Conservation (phyloP, 2,329 filamentous ascomycete species). For the Paraconiothyrium sp. region DNA sequence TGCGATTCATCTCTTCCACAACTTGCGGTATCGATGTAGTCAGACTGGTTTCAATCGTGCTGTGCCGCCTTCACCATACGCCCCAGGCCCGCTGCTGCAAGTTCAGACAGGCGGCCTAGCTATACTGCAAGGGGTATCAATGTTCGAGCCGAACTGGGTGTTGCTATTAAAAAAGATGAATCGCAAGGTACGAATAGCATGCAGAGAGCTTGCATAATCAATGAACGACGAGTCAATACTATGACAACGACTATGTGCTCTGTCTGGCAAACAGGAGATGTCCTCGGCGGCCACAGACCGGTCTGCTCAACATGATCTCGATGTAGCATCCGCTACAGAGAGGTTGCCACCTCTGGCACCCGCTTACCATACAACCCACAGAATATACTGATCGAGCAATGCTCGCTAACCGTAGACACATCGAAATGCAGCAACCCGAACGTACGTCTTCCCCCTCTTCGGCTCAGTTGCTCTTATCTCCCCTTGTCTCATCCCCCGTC, state of each 20-base stretch:
- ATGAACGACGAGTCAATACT: not conserved
- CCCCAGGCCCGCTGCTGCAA: too few species aligned
- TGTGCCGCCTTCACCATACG: too few species aligned
- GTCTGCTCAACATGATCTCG: not conserved
- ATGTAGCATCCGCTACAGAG: not conserved
- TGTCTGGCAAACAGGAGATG: too few species aligned
- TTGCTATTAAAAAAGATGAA: too few species aligned
- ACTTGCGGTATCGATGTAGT: not conserved
- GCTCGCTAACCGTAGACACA: not conserved
- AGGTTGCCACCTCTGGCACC: not conserved
- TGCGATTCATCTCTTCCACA: not conserved
- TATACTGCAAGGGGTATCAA: not conserved
- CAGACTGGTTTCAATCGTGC: too few species aligned
- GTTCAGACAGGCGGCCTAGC: not conserved
- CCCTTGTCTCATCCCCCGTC: constrained; percentile 1
- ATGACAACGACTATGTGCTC: not conserved
- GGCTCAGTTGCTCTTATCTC: not conserved
- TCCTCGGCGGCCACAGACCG: not conserved
- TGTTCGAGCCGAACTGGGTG: too few species aligned
- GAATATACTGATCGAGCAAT: not conserved
- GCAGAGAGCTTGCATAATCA: not conserved
- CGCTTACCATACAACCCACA: not conserved
- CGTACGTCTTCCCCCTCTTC: not conserved
- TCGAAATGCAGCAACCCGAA: constrained; percentile 6
- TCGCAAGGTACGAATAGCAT: not conserved